These are phyloP conservation scores for Pleurotus cornucopiae DNA, from an alignment of 768 basidiomycete genomes.

Conservation along the genomic window DNA sequence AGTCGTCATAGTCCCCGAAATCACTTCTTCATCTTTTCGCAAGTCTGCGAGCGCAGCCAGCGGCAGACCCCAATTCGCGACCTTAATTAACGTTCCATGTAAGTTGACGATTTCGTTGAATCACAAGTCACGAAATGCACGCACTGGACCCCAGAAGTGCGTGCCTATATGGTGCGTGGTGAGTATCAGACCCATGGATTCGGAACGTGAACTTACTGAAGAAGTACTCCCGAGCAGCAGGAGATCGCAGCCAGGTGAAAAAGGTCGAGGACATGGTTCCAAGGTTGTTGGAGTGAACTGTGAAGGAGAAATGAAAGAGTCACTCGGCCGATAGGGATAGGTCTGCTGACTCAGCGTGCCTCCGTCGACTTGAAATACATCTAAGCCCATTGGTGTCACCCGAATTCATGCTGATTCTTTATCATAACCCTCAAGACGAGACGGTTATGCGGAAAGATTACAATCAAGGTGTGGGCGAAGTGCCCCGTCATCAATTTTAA, in stretches of 20 bases:
- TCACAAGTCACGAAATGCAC: slow-evolving; percentile 27
- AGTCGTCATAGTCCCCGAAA: slow-evolving; percentile 95
- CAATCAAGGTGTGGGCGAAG: no score
- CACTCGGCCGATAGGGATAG: no score
- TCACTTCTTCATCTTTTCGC: slow-evolving; percentile 91
- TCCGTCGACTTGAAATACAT: no score
- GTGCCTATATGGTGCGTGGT: slow-evolving; percentile 54
- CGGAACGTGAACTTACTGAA: slow-evolving; percentile 61
- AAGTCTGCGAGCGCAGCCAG: slow-evolving; percentile 90
- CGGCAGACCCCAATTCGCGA: slow-evolving; percentile 98
- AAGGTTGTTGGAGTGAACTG: no score
- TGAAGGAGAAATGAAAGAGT: no score
- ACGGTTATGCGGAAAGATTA: no score
- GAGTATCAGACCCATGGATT: background rate
- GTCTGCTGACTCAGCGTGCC: no score
- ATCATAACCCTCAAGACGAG: no score
- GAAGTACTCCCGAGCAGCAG: slow-evolving; percentile 90
- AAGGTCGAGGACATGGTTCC: slow-evolving; percentile 74
- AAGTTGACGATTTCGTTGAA: slow-evolving; percentile 14
- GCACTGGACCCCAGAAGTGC: slow-evolving; percentile 96
- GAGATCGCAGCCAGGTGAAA: slow-evolving; percentile 85
- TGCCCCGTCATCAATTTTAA: no score
- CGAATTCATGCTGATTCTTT: no score
- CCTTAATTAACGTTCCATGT: slow-evolving; percentile 38
- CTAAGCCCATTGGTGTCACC: no score